phyloP scores from a whole-genome alignment of 192 early-diverging fungal genomes.

The Gamsiella multidivaricata region DNA sequence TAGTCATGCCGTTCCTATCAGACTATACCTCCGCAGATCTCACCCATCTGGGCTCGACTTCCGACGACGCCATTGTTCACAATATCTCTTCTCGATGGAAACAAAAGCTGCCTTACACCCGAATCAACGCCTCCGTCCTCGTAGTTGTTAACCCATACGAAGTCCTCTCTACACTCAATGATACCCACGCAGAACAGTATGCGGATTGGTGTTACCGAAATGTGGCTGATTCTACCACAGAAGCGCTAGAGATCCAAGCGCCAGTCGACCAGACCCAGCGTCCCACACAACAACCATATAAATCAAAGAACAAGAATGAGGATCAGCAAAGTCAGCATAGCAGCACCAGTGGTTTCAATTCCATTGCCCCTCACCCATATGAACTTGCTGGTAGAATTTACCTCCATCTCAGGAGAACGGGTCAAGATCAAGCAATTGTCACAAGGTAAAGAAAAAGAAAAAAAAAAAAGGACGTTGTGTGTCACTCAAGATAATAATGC shows the following conservation, averaged over 20 bases:
- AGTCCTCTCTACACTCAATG: slow-evolving; percentile 54
- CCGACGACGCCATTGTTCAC: slow-evolving; percentile 61
- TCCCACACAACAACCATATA: slow-evolving; percentile 11
- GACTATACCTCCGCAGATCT: slow-evolving; percentile 53
- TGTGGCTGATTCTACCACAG: slow-evolving; percentile 21
- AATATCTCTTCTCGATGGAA: slow-evolving; percentile 59
- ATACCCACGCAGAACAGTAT: slow-evolving; percentile 60
- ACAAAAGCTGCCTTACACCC: slow-evolving; percentile 63
- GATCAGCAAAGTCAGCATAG: slow-evolving; percentile 47
- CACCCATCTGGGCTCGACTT: slow-evolving; percentile 47
- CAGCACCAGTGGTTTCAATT: slow-evolving; percentile 16
- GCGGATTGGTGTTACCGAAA: slow-evolving; percentile 66
- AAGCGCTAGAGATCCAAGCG: not conserved
- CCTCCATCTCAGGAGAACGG: slow-evolving; percentile 71
- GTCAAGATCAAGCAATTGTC: slow-evolving; percentile 74
- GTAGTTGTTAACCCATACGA: slow-evolving; percentile 64
- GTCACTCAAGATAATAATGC: too few species aligned
- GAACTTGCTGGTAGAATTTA: slow-evolving; percentile 79
- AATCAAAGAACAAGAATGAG: slow-evolving; percentile 7
- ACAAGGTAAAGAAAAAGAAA: slow-evolving; percentile 66
- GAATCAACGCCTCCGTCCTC: slow-evolving; percentile 59
- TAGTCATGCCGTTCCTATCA: slow-evolving; percentile 33
- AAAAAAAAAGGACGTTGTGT: too few species aligned
- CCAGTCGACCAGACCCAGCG: not conserved
- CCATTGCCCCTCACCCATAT: slow-evolving; percentile 71